Conservation (phyloP, 805 yeast genomes). For the Candida michaelii region DNA sequence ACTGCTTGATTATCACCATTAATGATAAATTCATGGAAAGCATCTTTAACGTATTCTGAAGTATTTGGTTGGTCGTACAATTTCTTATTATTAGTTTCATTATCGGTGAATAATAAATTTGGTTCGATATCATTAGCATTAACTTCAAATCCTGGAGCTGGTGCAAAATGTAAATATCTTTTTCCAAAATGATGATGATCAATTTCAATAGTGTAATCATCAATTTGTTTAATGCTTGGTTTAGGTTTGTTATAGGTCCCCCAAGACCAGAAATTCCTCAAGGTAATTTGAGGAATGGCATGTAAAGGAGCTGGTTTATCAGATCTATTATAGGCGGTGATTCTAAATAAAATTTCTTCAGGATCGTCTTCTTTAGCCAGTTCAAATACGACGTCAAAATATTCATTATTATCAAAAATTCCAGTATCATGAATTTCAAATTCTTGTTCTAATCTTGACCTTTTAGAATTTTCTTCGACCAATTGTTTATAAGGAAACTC, state of each 20-base stretch:
- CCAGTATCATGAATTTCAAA: constrained; percentile 84
- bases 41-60: constrained; percentile 70
- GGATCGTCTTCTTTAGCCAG: constrained; percentile 85
- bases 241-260: constrained; percentile 54
- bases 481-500: constrained; percentile 80
- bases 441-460: constrained; percentile 69
- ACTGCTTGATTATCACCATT: constrained; percentile 57
- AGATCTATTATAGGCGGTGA: constrained; percentile 86
- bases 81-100: constrained; percentile 74
- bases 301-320: constrained; percentile 85
- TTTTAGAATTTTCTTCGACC: constrained; percentile 61
- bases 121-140: constrained; percentile 71
- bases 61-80: constrained; percentile 66
- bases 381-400: constrained; percentile 86
- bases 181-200: constrained; percentile 72
- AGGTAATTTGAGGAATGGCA: constrained; percentile 78
- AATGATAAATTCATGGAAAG: constrained; percentile 81
- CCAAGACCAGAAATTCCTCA: constrained; percentile 95
- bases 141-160: constrained; percentile 74
- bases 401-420: constrained; percentile 66
- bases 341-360: constrained; percentile 76
- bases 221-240: constrained; percentile 47
- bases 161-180: constrained; percentile 66
- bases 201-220: constrained; percentile 51
- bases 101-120: constrained; percentile 77